These are phyloP conservation scores for Parietaria judaica DNA, from an alignment of 306 rosid genomes.

Conservation along the genomic window DNA sequence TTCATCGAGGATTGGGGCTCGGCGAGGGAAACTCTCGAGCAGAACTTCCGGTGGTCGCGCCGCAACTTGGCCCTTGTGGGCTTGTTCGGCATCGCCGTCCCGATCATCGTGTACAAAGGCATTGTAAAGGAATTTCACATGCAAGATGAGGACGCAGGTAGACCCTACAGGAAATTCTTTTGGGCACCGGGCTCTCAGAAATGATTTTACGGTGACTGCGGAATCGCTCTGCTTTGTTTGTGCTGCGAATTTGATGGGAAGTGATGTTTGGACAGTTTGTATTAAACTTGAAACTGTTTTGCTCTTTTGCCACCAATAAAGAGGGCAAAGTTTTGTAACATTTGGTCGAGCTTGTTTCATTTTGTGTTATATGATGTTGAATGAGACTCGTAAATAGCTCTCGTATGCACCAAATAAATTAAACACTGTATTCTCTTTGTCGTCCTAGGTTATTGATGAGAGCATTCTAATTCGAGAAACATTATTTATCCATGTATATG, in stretches of 20 bases:
- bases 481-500: no score
- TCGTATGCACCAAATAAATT: no score
- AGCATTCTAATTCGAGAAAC: no score
- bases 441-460: no score
- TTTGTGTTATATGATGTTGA: not conserved
- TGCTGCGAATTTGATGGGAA: slow-evolving; percentile 6
- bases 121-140: slow-evolving; percentile 84
- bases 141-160: slow-evolving; percentile 91
- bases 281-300: slow-evolving; percentile 1
- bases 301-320: slow-evolving; percentile 9
- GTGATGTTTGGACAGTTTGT: slow-evolving; percentile 2
- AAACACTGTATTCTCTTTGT: no score
- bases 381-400: not conserved
- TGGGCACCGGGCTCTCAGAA: slow-evolving; percentile 26
- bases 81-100: slow-evolving; percentile 76
- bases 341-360: not conserved
- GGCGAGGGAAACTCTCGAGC: slow-evolving; percentile 78
- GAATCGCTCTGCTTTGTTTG: slow-evolving; percentile 10
- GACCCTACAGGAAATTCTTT: slow-evolving; percentile 77
- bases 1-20: slow-evolving; percentile 86
- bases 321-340: not conserved
- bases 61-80: slow-evolving; percentile 82
- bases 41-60: slow-evolving; percentile 92
- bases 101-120: slow-evolving; percentile 82
- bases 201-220: slow-evolving; percentile 33